Conservation (phyloP, 495 filamentous ascomycete species). For the Staphylotrichum tortipilum region DNA sequence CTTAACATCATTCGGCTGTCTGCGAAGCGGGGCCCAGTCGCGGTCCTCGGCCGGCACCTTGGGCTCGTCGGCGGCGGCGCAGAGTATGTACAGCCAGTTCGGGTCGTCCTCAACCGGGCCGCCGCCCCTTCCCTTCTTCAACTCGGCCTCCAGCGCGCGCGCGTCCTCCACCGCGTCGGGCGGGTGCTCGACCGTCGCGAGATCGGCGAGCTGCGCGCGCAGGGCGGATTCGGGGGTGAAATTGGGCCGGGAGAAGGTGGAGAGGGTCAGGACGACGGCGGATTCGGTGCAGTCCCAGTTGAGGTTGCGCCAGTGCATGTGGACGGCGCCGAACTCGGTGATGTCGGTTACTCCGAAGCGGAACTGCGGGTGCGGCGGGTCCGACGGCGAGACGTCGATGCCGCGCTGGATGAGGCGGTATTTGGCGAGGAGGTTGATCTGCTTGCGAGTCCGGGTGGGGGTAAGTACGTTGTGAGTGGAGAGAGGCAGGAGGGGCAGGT, state of each 20-base stretch:
- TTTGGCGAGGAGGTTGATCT: slow-evolving; percentile 14
- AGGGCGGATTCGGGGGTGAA: neutral
- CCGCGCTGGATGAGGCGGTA: slow-evolving; percentile 3
- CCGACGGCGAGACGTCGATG: neutral
- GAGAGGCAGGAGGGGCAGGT: neutral
- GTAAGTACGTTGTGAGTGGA: neutral
- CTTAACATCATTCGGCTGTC: neutral
- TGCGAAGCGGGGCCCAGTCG: neutral
- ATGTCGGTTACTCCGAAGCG: slow-evolving; percentile 6
- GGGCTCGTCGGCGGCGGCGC: neutral
- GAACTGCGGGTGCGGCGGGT: slow-evolving; percentile 4
- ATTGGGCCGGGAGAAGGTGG: neutral
- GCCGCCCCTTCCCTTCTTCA: neutral
- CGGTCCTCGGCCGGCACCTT: neutral
- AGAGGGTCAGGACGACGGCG: slow-evolving; percentile 1
- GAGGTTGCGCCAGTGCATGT: slow-evolving; percentile 1
- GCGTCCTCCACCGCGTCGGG: neutral
- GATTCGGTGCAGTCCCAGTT: neutral
- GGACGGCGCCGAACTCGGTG: neutral
- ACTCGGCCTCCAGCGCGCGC: neutral
- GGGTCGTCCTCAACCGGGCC: neutral
- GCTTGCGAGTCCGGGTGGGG: neutral
- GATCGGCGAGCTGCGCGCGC: neutral
- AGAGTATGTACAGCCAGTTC: slow-evolving; percentile 1
- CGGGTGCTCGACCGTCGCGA: neutral